These are phyloP conservation scores for Colletotrichum tropicicola DNA, from an alignment of 2,329 filamentous ascomycete species.

Conservation along the genomic window DNA sequence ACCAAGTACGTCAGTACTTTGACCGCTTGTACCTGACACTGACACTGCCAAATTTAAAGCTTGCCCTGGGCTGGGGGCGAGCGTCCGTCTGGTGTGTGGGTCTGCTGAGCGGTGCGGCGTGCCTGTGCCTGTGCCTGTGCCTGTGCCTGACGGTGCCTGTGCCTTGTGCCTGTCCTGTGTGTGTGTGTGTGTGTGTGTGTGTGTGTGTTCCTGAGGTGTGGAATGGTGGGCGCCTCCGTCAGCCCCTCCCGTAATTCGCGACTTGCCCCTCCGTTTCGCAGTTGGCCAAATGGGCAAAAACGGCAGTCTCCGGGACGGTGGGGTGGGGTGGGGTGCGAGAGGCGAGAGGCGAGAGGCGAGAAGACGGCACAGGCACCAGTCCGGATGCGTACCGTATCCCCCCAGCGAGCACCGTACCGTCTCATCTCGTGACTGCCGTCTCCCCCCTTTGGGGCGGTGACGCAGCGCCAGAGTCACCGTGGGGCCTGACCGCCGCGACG, in stretches of 20 bases:
- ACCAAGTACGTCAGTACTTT: constrained; percentile 16
- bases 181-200: neutral
- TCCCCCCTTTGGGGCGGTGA: constrained; percentile 25
- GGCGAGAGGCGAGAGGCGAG: neutral
- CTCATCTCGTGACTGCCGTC: too few relatives aligned
- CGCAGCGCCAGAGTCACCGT: constrained; percentile 30
- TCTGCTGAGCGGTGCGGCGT: neutral
- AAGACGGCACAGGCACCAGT: too few relatives aligned
- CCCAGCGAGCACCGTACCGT: neutral
- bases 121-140: neutral
- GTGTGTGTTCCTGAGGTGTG: neutral
- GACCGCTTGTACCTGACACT: constrained; percentile 25
- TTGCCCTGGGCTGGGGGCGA: constrained; percentile 9
- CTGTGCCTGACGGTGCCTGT: neutral
- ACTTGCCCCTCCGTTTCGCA: neutral
- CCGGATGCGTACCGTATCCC: neutral
- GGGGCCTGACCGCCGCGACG: constrained; percentile 29
- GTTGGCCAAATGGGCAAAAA: neutral
- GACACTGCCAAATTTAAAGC: constrained; percentile 19
- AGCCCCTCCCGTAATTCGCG: constrained; percentile 6
- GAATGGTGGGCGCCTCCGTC: constrained; percentile 10
- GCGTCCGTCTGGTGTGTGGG: constrained; percentile 19
- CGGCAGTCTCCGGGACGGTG: neutral
- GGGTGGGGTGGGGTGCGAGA: neutral
- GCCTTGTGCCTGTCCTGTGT: neutral